These are phyloP conservation scores for Gamsiella multidivaricata DNA, from an alignment of 192 early-diverging fungal genomes.

Conservation along the genomic window DNA sequence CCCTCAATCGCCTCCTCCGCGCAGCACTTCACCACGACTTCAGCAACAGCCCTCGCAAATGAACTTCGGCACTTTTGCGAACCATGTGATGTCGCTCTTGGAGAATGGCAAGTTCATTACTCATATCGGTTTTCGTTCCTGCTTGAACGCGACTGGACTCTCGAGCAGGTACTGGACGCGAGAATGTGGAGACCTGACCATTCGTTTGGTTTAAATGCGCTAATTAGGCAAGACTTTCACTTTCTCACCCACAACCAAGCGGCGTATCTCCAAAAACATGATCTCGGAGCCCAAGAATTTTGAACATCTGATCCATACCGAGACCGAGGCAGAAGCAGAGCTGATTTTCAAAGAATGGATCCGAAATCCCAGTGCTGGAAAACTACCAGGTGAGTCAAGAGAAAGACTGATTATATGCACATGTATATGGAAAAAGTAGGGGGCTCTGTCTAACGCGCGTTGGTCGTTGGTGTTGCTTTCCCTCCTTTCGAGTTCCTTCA, in stretches of 20 bases:
- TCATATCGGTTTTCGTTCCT: no score
- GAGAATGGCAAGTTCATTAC: conserved; percentile 53
- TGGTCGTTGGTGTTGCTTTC: neutral
- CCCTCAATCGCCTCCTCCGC: conserved; percentile 19
- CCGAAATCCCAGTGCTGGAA: conserved; percentile 43
- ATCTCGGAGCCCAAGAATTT: conserved; percentile 55
- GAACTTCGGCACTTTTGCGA: conserved; percentile 51
- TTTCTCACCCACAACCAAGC: conserved; percentile 34
- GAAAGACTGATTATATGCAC: neutral
- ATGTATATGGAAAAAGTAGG: neutral
- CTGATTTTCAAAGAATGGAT: conserved; percentile 52
- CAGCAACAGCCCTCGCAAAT: conserved; percentile 48
- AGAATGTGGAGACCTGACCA: no score
- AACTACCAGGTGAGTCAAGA: conserved; percentile 55
- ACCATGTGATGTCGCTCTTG: conserved; percentile 48
- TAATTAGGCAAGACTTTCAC: conserved; percentile 43
- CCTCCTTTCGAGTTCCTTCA: conserved; percentile 46
- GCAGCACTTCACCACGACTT: conserved; percentile 20
- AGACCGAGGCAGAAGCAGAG: conserved; percentile 53
- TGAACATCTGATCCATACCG: conserved; percentile 57
- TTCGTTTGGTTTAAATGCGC: no score
- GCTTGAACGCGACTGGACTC: no score
- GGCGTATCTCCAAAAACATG: conserved; percentile 53
- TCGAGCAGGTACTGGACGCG: no score
- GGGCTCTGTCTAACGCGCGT: conserved; percentile 5